Conservation (phyloP, 2,329 filamentous ascomycete genomes). For the Diaporthe australafricana region DNA sequence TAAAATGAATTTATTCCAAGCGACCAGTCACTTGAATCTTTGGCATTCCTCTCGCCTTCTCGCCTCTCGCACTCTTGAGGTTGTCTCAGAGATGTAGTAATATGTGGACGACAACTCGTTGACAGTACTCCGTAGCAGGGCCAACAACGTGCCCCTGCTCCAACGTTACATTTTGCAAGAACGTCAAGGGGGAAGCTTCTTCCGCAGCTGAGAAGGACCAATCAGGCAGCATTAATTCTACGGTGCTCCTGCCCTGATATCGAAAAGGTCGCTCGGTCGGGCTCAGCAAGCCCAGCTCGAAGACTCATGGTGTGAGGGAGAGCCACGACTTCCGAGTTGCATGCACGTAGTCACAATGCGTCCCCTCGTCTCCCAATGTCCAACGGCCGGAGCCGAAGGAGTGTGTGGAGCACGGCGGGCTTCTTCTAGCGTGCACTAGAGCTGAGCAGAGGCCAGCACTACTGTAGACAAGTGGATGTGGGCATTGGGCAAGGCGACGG, state of each 20-base stretch:
- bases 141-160: background rate
- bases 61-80: too few relatives aligned
- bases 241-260: background rate
- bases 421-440: background rate
- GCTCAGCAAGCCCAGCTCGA: background rate
- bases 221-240: background rate
- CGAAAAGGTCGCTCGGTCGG: too few relatives aligned
- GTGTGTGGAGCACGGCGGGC: slow-evolving; percentile 9
- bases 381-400: slow-evolving; percentile 22
- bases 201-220: too few relatives aligned
- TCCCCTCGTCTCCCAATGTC: background rate
- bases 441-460: slow-evolving; percentile 4
- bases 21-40: background rate
- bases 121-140: background rate
- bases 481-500: background rate
- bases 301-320: background rate
- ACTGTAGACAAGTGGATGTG: slow-evolving; percentile 17
- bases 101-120: too few relatives aligned
- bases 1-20: too few relatives aligned
- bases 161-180: background rate
- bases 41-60: background rate
- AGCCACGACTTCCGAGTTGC: background rate
- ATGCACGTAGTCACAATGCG: background rate
- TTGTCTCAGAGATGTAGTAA: too few relatives aligned
- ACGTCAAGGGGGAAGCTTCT: too few relatives aligned